Evolutionary conservation across 768 basidiomycete species (phyloP).

Genomic region (Collybia sp.): DNA sequence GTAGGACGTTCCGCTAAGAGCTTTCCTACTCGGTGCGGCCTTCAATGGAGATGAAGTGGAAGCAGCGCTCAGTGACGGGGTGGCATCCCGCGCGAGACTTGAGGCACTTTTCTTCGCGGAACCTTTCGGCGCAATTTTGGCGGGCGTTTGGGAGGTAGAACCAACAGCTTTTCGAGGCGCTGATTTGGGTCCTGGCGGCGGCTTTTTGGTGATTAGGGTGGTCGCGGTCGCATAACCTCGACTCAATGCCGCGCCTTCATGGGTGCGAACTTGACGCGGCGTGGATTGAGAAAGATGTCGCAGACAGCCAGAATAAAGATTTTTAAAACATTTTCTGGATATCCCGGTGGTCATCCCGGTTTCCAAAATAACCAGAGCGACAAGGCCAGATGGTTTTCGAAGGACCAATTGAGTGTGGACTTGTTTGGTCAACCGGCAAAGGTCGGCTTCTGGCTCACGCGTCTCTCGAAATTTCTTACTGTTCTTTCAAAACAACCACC

Average conservation of each 20-base stretch:
- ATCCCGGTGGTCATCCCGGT: no score
- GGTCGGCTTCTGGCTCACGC: conserved; percentile 18
- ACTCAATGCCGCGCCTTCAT: not conserved
- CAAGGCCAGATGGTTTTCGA: not conserved
- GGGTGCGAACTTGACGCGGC: not conserved
- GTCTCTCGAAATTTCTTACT: conserved; percentile 15
- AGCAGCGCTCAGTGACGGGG: not conserved
- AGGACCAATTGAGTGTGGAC: conserved; percentile 12
- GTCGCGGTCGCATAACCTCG: conserved; percentile 14
- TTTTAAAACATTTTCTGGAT: conserved; percentile 10
- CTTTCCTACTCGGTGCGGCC: not conserved
- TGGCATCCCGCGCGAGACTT: not conserved
- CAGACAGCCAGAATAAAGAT: conserved; percentile 5
- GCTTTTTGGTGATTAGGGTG: conserved; percentile 9
- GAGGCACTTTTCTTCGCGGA: not conserved
- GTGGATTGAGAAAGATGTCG: no score
- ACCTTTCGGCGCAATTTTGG: not conserved
- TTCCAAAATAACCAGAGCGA: not conserved
- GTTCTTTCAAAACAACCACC: conserved; percentile 21
- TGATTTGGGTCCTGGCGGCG: not conserved
- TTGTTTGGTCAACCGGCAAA: conserved; percentile 15
- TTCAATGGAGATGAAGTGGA: not conserved
- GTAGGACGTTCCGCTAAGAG: conserved; percentile 4
- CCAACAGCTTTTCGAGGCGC: not conserved
- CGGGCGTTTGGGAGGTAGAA: not conserved